A percentile compares a stretch with the other conserved stretches of the same genome.
Evolutionary conservation across 805 yeast genomes (phyloP).

Genomic region (Kodamaea neixiangensis): DNA sequence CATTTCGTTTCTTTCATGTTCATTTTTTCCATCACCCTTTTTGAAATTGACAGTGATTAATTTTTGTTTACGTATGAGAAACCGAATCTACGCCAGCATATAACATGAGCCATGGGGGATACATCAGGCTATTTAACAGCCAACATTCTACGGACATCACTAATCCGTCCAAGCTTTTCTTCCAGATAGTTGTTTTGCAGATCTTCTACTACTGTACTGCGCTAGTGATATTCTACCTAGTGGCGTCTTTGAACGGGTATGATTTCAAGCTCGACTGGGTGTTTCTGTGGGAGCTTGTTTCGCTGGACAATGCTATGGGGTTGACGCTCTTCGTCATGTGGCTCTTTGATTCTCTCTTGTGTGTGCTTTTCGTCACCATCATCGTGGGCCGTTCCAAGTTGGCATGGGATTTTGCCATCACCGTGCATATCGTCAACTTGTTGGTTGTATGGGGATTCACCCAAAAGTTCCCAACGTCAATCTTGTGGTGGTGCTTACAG

Average conservation of each 20-base stretch:
- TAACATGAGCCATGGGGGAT: constrained; percentile 18
- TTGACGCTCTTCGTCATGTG: constrained; percentile 72
- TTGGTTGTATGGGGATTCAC: constrained; percentile 67
- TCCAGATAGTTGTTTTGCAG: constrained; percentile 80
- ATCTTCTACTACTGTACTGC: constrained; percentile 78
- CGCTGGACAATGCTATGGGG: constrained; percentile 78
- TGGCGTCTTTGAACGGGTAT: constrained; percentile 71
- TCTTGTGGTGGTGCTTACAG: constrained; percentile 88
- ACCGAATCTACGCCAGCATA: neutral
- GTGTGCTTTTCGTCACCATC: constrained; percentile 80
- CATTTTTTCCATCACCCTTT: neutral
- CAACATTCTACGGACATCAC: constrained; percentile 28
- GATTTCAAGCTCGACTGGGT: constrained; percentile 68
- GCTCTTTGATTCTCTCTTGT: constrained; percentile 79
- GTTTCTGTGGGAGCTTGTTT: constrained; percentile 76
- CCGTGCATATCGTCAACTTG: constrained; percentile 81
- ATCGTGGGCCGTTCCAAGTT: constrained; percentile 90
- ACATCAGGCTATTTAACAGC: constrained; percentile 25
- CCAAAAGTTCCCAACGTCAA: constrained; percentile 64
- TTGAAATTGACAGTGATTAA: neutral
- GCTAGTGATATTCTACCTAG: constrained; percentile 58
- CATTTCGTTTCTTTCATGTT: neutral
- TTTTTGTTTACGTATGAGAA: neutral
- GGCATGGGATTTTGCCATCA: constrained; percentile 96
- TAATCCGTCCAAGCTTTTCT: constrained; percentile 39